These are phyloP conservation scores for Endoconidiophora polonica DNA, from an alignment of 2,329 filamentous ascomycete species.

Conservation along the genomic window DNA sequence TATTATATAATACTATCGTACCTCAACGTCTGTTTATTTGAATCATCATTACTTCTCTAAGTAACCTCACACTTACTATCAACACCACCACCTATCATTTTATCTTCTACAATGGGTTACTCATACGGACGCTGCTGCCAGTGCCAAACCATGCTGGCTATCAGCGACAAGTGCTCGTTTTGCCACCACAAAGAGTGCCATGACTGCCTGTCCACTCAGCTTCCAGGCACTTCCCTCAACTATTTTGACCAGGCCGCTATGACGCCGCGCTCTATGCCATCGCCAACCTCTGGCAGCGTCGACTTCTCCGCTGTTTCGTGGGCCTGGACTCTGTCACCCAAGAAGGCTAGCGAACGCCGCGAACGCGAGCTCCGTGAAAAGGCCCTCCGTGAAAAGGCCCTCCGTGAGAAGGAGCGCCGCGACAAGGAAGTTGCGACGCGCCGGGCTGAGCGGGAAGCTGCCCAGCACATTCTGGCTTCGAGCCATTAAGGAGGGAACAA, in stretches of 20 bases:
- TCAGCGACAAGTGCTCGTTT: slow-evolving; percentile 35
- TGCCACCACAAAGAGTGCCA: slow-evolving; percentile 35
- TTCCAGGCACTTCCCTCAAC: slow-evolving; percentile 8
- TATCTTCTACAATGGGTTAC: slow-evolving; percentile 9
- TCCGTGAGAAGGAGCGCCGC: slow-evolving; percentile 1
- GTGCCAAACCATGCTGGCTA: slow-evolving; percentile 39
- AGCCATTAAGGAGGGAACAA: too few species aligned
- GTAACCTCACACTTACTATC: background rate
- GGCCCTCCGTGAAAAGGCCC: slow-evolving; percentile 3
- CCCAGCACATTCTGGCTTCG: too few species aligned
- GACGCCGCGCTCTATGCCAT: slow-evolving; percentile 4
- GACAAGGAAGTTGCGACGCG: slow-evolving; percentile 6
- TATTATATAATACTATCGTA: too few species aligned
- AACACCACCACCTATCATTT: background rate
- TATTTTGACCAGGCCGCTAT: slow-evolving; percentile 9
- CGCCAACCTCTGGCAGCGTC: background rate
- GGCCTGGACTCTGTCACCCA: background rate
- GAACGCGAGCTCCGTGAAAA: slow-evolving; percentile 5
- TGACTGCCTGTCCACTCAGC: slow-evolving; percentile 21
- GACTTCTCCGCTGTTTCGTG: background rate
- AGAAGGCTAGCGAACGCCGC: slow-evolving; percentile 2
- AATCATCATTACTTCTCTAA: background rate
- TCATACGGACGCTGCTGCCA: slow-evolving; percentile 37
- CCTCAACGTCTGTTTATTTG: too few species aligned
- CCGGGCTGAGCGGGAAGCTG: slow-evolving; percentile 1